Conservation (phyloP, 1,139 yeast genomes). For the Meyerozyma elateridarum region DNA sequence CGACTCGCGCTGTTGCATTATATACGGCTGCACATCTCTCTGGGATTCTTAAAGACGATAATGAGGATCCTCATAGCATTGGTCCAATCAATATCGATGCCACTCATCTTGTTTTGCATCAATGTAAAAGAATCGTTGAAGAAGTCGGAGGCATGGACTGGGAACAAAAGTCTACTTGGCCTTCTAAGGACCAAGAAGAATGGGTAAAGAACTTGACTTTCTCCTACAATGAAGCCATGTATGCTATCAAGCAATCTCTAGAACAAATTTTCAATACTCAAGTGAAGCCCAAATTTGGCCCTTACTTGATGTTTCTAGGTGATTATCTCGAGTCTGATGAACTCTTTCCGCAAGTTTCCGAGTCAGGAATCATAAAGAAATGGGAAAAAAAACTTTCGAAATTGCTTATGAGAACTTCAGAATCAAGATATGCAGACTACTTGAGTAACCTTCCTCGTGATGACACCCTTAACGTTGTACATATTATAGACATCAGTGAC, state of each 20-base stretch:
- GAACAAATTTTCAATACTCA: conserved; percentile 41
- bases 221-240: conserved; percentile 46
- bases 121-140: conserved; percentile 26
- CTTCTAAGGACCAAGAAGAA: conserved; percentile 44
- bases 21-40: conserved; percentile 50
- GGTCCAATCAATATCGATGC: conserved; percentile 29
- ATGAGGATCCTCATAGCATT: conserved; percentile 17
- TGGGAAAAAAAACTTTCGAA: conserved; percentile 52
- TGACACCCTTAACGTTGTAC: conserved; percentile 49
- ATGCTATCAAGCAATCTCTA: conserved; percentile 42
- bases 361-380: conserved; percentile 37
- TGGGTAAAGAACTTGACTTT: conserved; percentile 48
- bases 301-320: conserved; percentile 47
- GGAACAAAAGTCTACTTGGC: conserved; percentile 40
- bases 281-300: conserved; percentile 60
- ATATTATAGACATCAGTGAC: conserved; percentile 59
- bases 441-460: conserved; percentile 64
- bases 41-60: conserved; percentile 30
- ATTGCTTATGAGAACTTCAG: conserved; percentile 49
- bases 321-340: conserved; percentile 49
- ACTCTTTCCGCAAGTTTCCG: conserved; percentile 32
- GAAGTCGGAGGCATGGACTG: conserved; percentile 31
- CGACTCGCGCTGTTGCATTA: conserved; percentile 49
- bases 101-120: conserved; percentile 24
- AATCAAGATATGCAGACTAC: conserved; percentile 53